Conservation (phyloP, 73 alveolate species). For the Paramecium sexaurelia region DNA sequence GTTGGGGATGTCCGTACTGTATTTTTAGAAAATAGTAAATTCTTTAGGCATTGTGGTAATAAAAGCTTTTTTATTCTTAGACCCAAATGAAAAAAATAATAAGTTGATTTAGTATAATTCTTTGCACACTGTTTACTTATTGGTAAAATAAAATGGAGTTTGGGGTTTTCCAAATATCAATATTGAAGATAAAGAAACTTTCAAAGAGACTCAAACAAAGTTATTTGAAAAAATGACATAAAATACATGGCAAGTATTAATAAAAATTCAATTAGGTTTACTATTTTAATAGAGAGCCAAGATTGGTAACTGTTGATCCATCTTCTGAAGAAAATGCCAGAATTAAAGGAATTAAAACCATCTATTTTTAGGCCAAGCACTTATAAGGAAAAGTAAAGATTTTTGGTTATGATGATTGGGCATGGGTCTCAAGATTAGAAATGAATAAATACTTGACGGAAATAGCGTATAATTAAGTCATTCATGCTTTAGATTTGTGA, state of each 20-base stretch:
- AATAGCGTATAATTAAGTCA: not conserved
- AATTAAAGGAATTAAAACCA: not conserved
- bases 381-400: not conserved
- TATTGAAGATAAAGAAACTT: slow-evolving; percentile 8
- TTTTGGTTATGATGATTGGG: slow-evolving; percentile 42
- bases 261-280: not conserved
- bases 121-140: not conserved
- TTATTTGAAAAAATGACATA: not conserved
- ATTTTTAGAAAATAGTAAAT: slow-evolving; percentile 39
- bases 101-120: not conserved
- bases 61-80: not conserved
- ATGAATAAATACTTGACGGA: slow-evolving; percentile 34
- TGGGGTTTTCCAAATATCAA: slow-evolving; percentile 11
- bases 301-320: not conserved
- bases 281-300: slow-evolving; percentile 1
- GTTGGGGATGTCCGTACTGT: slow-evolving; percentile 17
- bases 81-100: slow-evolving; percentile 12
- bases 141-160: not conserved
- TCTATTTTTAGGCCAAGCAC: not conserved
- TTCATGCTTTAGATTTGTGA: slow-evolving; percentile 52
- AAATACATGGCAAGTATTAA: slow-evolving; percentile 11
- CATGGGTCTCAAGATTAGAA: slow-evolving; percentile 42
- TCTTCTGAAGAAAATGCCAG: not conserved
- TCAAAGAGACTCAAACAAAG: not conserved
- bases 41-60: slow-evolving; percentile 9